phyloP scores from a whole-genome alignment of 1,284 basidiomycete genomes.

The Violaceomyces palustris region DNA sequence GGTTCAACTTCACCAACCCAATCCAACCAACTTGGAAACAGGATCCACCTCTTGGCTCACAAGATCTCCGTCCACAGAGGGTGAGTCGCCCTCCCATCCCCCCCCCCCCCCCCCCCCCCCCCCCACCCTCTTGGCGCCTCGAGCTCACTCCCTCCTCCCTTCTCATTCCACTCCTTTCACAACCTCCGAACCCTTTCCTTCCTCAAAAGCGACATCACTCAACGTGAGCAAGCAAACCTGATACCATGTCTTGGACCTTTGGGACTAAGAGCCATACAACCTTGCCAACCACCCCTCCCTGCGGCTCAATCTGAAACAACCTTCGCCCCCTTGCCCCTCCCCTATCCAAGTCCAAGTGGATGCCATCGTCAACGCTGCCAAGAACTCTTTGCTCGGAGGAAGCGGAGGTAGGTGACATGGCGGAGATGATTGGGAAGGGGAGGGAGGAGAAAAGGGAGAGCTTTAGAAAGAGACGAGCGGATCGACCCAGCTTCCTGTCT shows the following conservation, averaged over 20 bases:
- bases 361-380: conserved; percentile 49
- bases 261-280: no score
- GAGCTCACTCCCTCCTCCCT: no score
- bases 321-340: background rate
- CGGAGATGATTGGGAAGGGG: background rate
- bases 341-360: conserved; percentile 24
- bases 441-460: background rate
- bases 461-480: background rate
- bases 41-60: conserved; percentile 14
- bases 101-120: background rate
- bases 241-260: no score
- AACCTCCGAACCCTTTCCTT: no score
- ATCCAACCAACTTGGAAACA: conserved; percentile 1
- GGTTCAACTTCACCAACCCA: no score
- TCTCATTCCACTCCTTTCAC: background rate
- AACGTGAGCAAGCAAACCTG: background rate
- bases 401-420: conserved; percentile 26
- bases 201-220: conserved; percentile 23
- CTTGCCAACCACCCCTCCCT: no score
- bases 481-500: background rate
- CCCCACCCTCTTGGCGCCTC: background rate
- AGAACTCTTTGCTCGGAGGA: conserved; percentile 39
- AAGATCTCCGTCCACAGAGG: conserved; percentile 2
- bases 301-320: no score
- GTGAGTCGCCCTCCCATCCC: background rate